phyloP scores from a whole-genome alignment of 1,139 yeast genomes.

The Geotrichum siamense region DNA sequence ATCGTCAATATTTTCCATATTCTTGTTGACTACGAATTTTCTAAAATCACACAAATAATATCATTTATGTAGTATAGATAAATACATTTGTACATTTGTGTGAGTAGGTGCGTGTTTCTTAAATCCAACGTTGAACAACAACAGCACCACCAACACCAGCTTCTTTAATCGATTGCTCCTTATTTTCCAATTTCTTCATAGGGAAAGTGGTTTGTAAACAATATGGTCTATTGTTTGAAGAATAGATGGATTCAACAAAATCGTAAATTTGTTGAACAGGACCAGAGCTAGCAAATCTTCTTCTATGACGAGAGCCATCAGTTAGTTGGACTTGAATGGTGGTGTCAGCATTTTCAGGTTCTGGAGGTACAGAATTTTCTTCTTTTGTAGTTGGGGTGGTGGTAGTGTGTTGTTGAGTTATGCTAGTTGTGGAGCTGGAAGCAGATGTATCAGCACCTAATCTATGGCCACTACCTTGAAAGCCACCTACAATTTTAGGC shows the following conservation, averaged over 20 bases:
- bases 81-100: no score
- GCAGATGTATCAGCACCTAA: slow-evolving; percentile 69
- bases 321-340: slow-evolving; percentile 79
- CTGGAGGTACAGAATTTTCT: slow-evolving; percentile 26
- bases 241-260: slow-evolving; percentile 49
- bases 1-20: no score
- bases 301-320: slow-evolving; percentile 64
- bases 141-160: slow-evolving; percentile 80
- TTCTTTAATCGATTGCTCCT: slow-evolving; percentile 51
- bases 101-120: no score
- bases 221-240: slow-evolving; percentile 45
- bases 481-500: slow-evolving; percentile 68
- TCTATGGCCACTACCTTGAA: slow-evolving; percentile 77
- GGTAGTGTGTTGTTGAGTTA: slow-evolving; percentile 18
- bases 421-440: slow-evolving; percentile 21
- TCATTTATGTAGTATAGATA: no score
- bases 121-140: slow-evolving; percentile 61
- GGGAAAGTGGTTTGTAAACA: slow-evolving; percentile 80
- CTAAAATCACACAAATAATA: no score
- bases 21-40: no score
- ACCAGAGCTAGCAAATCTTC: slow-evolving; percentile 58
- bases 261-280: slow-evolving; percentile 63
- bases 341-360: slow-evolving; percentile 55
- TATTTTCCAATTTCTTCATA: slow-evolving; percentile 60
- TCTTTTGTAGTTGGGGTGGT: slow-evolving; percentile 16